A percentile compares a stretch with the other conserved stretches of the same genome.
Conservation (phyloP, 2,329 filamentous ascomycete species). For the Plectosphaerella sp. region DNA sequence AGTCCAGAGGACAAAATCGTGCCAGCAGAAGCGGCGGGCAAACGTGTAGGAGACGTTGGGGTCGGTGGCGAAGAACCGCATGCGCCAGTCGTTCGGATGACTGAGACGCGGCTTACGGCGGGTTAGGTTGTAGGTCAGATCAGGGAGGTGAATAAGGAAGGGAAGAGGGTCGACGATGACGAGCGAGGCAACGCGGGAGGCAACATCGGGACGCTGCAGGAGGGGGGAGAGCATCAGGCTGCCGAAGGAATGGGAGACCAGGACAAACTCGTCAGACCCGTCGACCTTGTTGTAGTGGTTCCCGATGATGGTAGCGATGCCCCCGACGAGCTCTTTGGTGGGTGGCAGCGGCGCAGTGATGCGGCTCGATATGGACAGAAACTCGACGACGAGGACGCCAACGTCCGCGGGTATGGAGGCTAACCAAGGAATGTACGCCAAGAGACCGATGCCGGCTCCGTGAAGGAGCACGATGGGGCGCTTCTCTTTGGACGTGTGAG, state of each 20-base stretch:
- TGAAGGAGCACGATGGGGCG: constrained; percentile 65
- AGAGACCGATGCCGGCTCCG: constrained; percentile 65
- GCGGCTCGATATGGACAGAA: constrained; percentile 62
- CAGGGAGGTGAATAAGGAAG: constrained; percentile 64
- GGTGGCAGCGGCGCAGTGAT: constrained; percentile 40
- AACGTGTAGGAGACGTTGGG: constrained; percentile 62
- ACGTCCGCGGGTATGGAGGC: constrained; percentile 41
- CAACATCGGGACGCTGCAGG: constrained; percentile 29
- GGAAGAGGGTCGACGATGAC: constrained; percentile 59
- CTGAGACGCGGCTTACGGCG: constrained; percentile 35
- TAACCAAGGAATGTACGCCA: constrained; percentile 57
- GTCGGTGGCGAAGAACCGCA: constrained; percentile 69
- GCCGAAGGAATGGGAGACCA: constrained; percentile 63
- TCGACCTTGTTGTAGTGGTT: constrained; percentile 54
- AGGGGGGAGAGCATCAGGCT: constrained; percentile 50
- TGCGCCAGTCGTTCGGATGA: constrained; percentile 49
- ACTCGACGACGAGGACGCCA: constrained; percentile 61
- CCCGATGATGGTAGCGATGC: constrained; percentile 43
- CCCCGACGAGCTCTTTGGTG: constrained; percentile 10
- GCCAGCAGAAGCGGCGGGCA: constrained; percentile 67
- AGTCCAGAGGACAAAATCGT: constrained; percentile 66
- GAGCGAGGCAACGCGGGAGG: constrained; percentile 42
- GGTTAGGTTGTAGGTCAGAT: constrained; percentile 70
- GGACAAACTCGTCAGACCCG: constrained; percentile 46
- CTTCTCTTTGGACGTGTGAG: constrained; percentile 52